These are phyloP conservation scores for Musa acuminata DNA, from an alignment of 176 grass and related monocot genomes.

Conservation along the genomic window DNA sequence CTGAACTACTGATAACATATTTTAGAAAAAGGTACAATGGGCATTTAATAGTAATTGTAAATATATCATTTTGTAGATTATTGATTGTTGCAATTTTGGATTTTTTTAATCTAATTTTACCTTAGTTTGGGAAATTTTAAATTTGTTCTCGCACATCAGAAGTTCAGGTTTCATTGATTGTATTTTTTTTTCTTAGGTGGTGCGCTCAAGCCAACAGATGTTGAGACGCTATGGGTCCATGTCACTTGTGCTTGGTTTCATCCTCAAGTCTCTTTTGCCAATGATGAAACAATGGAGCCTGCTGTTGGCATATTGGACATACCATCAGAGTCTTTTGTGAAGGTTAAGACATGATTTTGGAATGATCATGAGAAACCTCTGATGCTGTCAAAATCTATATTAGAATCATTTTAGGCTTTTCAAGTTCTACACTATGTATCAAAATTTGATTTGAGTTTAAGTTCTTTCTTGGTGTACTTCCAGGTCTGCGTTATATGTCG, in stretches of 20 bases:
- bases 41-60: too few relatives aligned
- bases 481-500: slow-evolving; percentile 96
- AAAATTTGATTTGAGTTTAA: too few relatives aligned
- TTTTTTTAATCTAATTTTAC: not conserved
- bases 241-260: slow-evolving; percentile 99
- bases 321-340: slow-evolving; percentile 68
- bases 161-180: slow-evolving; percentile 3
- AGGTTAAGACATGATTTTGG: slow-evolving; percentile 36
- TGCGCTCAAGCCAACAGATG: slow-evolving; percentile 84
- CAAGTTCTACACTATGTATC: too few relatives aligned
- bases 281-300: slow-evolving; percentile 94
- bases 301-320: slow-evolving; percentile 89
- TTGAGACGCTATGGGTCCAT: slow-evolving; percentile 87
- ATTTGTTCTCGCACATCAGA: not conserved
- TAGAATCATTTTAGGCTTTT: too few relatives aligned
- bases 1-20: not conserved
- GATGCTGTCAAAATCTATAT: too few relatives aligned
- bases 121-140: not conserved
- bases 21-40: too few relatives aligned
- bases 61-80: too few relatives aligned
- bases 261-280: slow-evolving; percentile 89
- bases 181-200: slow-evolving; percentile 46
- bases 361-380: too few relatives aligned
- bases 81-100: not conserved
- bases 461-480: slow-evolving; percentile 21